Evolutionary conservation across 2,329 filamentous ascomycete genomes (phyloP).

Genomic region (Scleromitrula shiraiana): DNA sequence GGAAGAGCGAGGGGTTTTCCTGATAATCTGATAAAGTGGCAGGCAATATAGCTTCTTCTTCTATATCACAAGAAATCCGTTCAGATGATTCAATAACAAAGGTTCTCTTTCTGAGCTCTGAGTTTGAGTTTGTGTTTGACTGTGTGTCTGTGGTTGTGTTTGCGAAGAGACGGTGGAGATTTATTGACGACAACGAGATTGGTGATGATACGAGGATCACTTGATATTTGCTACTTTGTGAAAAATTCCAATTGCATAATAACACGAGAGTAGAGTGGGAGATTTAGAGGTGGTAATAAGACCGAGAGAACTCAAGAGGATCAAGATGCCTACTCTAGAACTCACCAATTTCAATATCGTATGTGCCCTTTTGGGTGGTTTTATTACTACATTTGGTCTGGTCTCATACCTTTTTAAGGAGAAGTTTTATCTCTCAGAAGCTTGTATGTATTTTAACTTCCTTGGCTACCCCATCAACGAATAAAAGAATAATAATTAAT

Average conservation of each 20-base stretch:
- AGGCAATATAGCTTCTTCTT: background rate
- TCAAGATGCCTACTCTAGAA: conserved; percentile 39
- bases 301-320: conserved; percentile 19
- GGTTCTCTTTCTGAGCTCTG: background rate
- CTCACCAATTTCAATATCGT: conserved; percentile 47
- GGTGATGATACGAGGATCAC: conserved; percentile 1
- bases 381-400: conserved; percentile 82
- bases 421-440: conserved; percentile 84
- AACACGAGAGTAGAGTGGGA: too few species aligned
- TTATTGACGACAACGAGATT: background rate
- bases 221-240: conserved; percentile 10
- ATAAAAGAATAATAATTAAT: too few species aligned
- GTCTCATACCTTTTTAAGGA: conserved; percentile 88
- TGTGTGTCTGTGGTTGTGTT: too few species aligned
- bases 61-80: background rate
- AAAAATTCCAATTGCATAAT: too few species aligned
- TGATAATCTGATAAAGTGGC: background rate
- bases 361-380: conserved; percentile 67
- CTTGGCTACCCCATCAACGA: too few species aligned
- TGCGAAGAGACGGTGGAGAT: too few species aligned
- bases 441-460: conserved; percentile 54
- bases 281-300: background rate
- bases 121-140: too few species aligned
- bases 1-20: too few species aligned
- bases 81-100: conserved; percentile 5